Percentiles rank a stretch among this genome's conserved stretches.
Conservation (phyloP, 2,329 filamentous ascomycete species). For the Penicillium brevicompactum region DNA sequence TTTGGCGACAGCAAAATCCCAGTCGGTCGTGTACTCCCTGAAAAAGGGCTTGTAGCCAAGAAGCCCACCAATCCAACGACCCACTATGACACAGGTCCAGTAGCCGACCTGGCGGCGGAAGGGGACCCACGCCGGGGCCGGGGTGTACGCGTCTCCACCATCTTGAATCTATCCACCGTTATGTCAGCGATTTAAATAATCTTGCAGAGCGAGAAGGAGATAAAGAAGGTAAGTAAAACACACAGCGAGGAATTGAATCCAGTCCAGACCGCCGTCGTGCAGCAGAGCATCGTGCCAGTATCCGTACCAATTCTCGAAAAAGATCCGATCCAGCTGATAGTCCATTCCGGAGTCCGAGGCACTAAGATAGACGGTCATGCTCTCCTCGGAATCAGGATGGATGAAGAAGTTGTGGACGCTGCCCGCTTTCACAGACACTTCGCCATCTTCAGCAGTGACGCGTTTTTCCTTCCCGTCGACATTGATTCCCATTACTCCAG, state of each 20-base stretch:
- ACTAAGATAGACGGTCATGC: constrained; percentile 17
- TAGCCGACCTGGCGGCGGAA: constrained; percentile 8
- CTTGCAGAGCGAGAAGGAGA: too few species aligned
- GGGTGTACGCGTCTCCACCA: constrained; percentile 12
- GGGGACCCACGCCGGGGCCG: constrained; percentile 11
- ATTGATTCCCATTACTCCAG: constrained; percentile 5
- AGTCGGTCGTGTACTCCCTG: constrained; percentile 15
- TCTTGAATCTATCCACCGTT: constrained; percentile 11
- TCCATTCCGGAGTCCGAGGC: constrained; percentile 16
- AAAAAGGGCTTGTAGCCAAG: constrained; percentile 15
- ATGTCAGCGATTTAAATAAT: not conserved
- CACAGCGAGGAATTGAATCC: constrained; percentile 12
- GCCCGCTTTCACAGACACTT: constrained; percentile 8
- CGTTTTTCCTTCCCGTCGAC: constrained; percentile 5
- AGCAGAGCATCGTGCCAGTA: constrained; percentile 19
- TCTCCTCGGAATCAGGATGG: constrained; percentile 12
- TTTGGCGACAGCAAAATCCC: constrained; percentile 12
- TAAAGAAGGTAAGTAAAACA: not conserved
- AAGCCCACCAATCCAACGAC: constrained; percentile 13
- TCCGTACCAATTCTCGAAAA: constrained; percentile 22
- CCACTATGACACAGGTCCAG: constrained; percentile 4
- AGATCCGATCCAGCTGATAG: constrained; percentile 16
- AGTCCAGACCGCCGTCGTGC: constrained; percentile 14
- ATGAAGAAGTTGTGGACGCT: constrained; percentile 15
- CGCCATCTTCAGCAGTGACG: constrained; percentile 9